phyloP scores from a whole-genome alignment of 1,139 yeast species.

The Suhomyces terraborum region DNA sequence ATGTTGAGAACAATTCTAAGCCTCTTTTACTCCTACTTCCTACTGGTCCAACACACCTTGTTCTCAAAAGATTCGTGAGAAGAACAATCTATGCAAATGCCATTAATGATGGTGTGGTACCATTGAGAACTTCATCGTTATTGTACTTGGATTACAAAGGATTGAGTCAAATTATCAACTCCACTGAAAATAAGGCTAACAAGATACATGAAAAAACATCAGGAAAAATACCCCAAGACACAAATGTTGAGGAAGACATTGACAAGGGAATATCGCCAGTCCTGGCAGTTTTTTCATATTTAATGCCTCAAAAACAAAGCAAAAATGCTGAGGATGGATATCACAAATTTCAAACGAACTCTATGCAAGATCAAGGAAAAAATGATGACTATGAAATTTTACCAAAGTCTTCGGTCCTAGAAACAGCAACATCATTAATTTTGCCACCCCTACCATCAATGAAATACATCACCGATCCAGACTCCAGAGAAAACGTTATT shows the following conservation, averaged over 20 bases:
- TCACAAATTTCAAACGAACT: constrained; percentile 17
- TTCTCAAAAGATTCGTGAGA: constrained; percentile 61
- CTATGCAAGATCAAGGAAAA: constrained; percentile 18
- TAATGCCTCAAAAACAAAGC: constrained; percentile 48
- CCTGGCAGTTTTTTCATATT: constrained; percentile 48
- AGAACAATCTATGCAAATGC: constrained; percentile 81
- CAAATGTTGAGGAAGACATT: constrained; percentile 6
- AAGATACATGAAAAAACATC: constrained; percentile 7
- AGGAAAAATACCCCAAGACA: constrained; percentile 12
- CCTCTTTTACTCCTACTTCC: constrained; percentile 79
- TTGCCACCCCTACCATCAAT: constrained; percentile 86
- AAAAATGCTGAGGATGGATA: constrained; percentile 27
- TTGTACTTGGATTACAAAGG: constrained; percentile 65
- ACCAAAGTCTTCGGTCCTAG: constrained; percentile 78
- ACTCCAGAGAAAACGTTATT: constrained; percentile 37
- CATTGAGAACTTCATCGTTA: constrained; percentile 78
- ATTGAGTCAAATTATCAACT: constrained; percentile 23
- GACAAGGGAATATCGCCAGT: constrained; percentile 35
- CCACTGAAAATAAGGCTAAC: constrained; percentile 12
- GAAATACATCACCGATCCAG: constrained; percentile 67
- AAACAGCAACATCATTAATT: constrained; percentile 75
- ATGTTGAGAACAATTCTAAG: constrained; percentile 37
- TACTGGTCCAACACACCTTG: constrained; percentile 74
- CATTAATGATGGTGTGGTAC: constrained; percentile 91
- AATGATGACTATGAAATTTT: constrained; percentile 27